Conservation (phyloP, 2,329 filamentous ascomycete species). For the Fusarium gaditjirri region DNA sequence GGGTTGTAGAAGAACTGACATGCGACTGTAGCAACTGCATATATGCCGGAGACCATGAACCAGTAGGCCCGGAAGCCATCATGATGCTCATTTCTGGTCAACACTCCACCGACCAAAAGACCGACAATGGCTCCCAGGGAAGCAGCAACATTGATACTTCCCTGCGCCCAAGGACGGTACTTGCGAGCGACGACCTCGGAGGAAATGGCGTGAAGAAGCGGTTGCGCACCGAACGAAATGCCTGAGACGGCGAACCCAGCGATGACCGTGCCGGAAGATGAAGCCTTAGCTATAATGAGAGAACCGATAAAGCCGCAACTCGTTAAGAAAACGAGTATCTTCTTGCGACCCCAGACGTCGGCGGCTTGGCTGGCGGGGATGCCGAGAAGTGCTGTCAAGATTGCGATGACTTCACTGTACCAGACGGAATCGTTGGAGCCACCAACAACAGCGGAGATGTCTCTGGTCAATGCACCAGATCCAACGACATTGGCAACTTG, state of each 20-base stretch:
- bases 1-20: not conserved
- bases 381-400: not conserved
- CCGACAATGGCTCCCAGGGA: not conserved
- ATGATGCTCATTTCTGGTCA: not conserved
- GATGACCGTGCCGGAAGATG: not conserved
- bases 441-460: not conserved
- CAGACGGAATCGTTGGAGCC: not conserved
- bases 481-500: conserved; percentile 1
- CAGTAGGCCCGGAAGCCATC: not conserved
- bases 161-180: not conserved
- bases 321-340: not conserved
- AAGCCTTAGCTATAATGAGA: not conserved
- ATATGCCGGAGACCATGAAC: conserved; percentile 1
- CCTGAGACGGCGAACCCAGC: not conserved
- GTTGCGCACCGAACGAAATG: not conserved
- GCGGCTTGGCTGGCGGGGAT: not conserved
- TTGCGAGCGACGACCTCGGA: not conserved
- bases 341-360: conserved; percentile 2
- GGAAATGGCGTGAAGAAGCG: not conserved
- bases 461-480: not conserved
- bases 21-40: not conserved
- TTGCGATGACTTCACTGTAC: not conserved
- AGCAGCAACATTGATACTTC: not conserved
- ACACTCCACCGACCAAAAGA: not conserved
- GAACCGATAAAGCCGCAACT: not conserved